phyloP scores from a whole-genome alignment of 331 rosid species.

The Acacia pycnantha region DNA sequence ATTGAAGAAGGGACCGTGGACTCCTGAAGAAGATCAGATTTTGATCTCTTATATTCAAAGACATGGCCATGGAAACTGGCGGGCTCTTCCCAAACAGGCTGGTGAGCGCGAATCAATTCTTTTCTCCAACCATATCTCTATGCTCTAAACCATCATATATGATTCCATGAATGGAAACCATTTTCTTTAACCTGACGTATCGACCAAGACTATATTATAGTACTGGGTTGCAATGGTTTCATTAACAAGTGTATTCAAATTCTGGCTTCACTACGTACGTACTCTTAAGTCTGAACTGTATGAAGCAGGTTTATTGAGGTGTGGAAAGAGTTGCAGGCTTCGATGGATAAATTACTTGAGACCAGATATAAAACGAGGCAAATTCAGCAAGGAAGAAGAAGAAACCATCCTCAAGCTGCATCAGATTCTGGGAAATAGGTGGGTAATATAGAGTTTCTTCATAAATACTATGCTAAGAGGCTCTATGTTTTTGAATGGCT shows the following conservation, averaged over 20 bases:
- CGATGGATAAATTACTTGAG: constrained; percentile 88
- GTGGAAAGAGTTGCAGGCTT: constrained; percentile 98
- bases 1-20: constrained; percentile 93
- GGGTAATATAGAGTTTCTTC: neutral
- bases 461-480: neutral
- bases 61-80: constrained; percentile 89
- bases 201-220: neutral
- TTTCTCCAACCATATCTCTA: neutral
- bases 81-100: constrained; percentile 95
- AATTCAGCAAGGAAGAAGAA: constrained; percentile 81
- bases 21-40: constrained; percentile 79
- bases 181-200: too few relatives aligned
- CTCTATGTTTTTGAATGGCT: too few relatives aligned
- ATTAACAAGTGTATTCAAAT: neutral
- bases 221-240: neutral
- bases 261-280: neutral
- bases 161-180: neutral
- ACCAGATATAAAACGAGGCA: constrained; percentile 92
- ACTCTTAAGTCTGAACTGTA: neutral
- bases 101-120: constrained; percentile 35
- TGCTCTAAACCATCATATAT: neutral
- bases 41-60: constrained; percentile 52
- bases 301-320: constrained; percentile 73
- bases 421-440: constrained; percentile 83
- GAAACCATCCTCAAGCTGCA: constrained; percentile 64